phyloP scores from a whole-genome alignment of 257 asterid genomes.

The Nicotiana paniculata region DNA sequence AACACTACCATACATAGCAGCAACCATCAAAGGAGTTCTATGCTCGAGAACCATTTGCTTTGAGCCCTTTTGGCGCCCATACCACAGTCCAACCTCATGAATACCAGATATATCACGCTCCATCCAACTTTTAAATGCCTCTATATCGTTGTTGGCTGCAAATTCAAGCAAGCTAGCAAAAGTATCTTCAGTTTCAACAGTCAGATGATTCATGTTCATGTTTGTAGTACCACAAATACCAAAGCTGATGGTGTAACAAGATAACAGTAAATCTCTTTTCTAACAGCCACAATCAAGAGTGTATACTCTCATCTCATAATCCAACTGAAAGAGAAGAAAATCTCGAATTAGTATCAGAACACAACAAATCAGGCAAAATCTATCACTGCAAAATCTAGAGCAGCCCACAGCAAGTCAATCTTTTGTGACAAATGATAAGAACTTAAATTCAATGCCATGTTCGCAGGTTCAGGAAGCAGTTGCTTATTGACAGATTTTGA shows the following conservation, averaged over 20 bases:
- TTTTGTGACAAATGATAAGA: not conserved
- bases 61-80: slow-evolving; percentile 69
- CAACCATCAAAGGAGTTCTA: slow-evolving; percentile 84
- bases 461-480: not conserved
- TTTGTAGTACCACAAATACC: slow-evolving; percentile 4
- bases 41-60: slow-evolving; percentile 69
- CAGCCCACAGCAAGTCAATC: not conserved
- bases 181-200: slow-evolving; percentile 50
- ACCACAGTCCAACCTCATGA: slow-evolving; percentile 70
- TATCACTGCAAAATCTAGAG: not conserved
- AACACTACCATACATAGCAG: slow-evolving; percentile 72
- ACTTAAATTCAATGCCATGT: not conserved
- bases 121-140: slow-evolving; percentile 34
- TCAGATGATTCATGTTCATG: slow-evolving; percentile 39
- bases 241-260: slow-evolving; percentile 4
- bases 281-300: slow-evolving; percentile 15
- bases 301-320: slow-evolving; percentile 18
- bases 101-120: slow-evolving; percentile 34
- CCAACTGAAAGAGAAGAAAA: slow-evolving; percentile 29
- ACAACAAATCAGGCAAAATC: not conserved
- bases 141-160: slow-evolving; percentile 75
- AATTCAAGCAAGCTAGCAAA: slow-evolving; percentile 61
- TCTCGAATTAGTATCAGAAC: slow-evolving; percentile 23
- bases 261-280: slow-evolving; percentile 5
- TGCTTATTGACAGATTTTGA: not conserved